These are phyloP conservation scores for Globisporangium parvum DNA, from an alignment of 352 stramenopile genomes.

Conservation along the genomic window DNA sequence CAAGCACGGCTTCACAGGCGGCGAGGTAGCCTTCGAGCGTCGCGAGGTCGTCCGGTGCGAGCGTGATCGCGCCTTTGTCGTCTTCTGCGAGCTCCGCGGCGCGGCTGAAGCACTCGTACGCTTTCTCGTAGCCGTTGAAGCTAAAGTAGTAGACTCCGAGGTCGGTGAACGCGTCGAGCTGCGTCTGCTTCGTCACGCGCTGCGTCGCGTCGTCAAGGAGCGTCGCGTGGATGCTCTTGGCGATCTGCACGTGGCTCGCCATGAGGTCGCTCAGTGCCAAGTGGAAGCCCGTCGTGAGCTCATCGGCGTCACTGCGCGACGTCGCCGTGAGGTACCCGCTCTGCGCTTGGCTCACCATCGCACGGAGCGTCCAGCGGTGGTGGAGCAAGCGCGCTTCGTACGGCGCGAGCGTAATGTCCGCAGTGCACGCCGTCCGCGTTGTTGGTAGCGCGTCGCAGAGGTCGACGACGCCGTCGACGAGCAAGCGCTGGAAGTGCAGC, in stretches of 20 bases:
- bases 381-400: constrained; percentile 58
- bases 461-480: constrained; percentile 78
- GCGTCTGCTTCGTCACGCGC: constrained; percentile 29
- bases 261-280: constrained; percentile 63
- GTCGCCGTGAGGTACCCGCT: constrained; percentile 67
- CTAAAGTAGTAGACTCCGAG: constrained; percentile 73
- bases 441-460: constrained; percentile 32
- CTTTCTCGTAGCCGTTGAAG: constrained; percentile 68
- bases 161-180: constrained; percentile 63
- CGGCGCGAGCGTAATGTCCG: constrained; percentile 26
- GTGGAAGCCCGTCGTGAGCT: constrained; percentile 56
- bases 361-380: constrained; percentile 72
- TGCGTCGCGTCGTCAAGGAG: constrained; percentile 41
- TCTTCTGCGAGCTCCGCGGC: constrained; percentile 52
- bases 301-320: constrained; percentile 58
- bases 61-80: constrained; percentile 14
- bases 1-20: constrained; percentile 60
- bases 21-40: constrained; percentile 65
- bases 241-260: constrained; percentile 48
- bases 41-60: constrained; percentile 23
- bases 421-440: constrained; percentile 23
- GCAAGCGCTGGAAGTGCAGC: constrained; percentile 72
- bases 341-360: constrained; percentile 61
- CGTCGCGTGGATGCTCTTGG: constrained; percentile 49
- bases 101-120: constrained; percentile 67